Evolutionary conservation across 768 basidiomycete genomes (phyloP).

Genomic region (Amanita jacksonii): DNA sequence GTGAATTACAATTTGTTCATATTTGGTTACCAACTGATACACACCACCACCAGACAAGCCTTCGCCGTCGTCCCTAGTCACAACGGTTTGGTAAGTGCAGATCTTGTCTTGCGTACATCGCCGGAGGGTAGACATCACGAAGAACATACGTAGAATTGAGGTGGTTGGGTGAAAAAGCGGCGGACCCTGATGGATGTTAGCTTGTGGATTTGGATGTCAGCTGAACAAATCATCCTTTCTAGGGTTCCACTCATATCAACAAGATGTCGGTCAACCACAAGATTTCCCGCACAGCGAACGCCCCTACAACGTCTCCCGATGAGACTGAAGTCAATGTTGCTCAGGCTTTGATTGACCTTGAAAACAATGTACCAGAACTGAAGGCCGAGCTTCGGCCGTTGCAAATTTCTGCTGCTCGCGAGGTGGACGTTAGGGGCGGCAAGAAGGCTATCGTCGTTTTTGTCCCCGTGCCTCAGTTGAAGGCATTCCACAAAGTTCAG

Average conservation of each 20-base stretch:
- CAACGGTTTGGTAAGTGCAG: conserved; percentile 58
- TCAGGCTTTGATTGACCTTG: conserved; percentile 94
- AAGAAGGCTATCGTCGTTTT: conserved; percentile 99
- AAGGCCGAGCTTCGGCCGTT: conserved; percentile 92
- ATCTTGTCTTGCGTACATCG: conserved; percentile 11
- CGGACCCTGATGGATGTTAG: conserved; percentile 49
- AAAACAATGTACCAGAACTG: conserved; percentile 97
- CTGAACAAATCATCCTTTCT: conserved; percentile 20
- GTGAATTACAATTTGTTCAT: conserved; percentile 19
- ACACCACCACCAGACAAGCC: conserved; percentile 23
- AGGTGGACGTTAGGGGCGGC: conserved; percentile 97
- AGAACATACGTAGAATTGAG: neutral
- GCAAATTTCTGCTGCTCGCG: conserved; percentile 97
- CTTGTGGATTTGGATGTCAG: conserved; percentile 37
- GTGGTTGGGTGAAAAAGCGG: neutral
- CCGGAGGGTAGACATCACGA: neutral
- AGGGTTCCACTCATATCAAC: conserved; percentile 27
- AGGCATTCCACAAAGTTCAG: conserved; percentile 98
- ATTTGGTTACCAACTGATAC: conserved; percentile 26
- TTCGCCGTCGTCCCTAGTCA: conserved; percentile 43
- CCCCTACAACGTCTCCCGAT: conserved; percentile 80
- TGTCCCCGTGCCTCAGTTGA: conserved; percentile 93
- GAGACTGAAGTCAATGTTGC: conserved; percentile 88
- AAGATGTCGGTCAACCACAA: conserved; percentile 77
- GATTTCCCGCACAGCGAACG: conserved; percentile 94